Conservation (phyloP, 2,329 filamentous ascomycete species). For the Pyrenophora seminiperda region DNA sequence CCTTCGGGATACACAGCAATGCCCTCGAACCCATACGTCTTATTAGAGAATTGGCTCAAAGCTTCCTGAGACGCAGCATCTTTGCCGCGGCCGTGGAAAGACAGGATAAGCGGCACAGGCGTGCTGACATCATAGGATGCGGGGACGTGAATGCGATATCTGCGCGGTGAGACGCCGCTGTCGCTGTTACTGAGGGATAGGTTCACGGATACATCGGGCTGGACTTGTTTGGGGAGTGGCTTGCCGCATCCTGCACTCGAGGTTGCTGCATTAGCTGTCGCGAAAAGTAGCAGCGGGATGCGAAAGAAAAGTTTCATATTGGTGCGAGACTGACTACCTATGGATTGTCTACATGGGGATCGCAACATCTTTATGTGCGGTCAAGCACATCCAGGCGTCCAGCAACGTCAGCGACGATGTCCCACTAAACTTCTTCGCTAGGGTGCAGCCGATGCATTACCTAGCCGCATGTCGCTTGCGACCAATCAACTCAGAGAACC, state of each 20-base stretch:
- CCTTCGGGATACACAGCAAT: slow-evolving; percentile 55
- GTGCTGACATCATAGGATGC: slow-evolving; percentile 46
- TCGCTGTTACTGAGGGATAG: slow-evolving; percentile 34
- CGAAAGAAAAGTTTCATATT: background rate
- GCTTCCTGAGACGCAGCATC: slow-evolving; percentile 47
- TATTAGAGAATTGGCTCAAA: slow-evolving; percentile 55
- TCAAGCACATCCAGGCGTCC: no score
- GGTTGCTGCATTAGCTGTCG: background rate
- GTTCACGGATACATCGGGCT: slow-evolving; percentile 30
- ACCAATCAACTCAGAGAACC: no score
- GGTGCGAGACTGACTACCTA: no score
- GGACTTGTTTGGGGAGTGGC: slow-evolving; percentile 25
- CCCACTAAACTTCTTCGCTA: no score
- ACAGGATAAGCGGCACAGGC: slow-evolving; percentile 53
- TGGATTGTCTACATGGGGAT: no score
- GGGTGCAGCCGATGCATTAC: no score
- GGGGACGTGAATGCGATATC: slow-evolving; percentile 49
- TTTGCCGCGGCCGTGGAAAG: slow-evolving; percentile 54
- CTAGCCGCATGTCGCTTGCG: no score
- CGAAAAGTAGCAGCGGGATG: background rate
- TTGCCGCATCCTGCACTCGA: slow-evolving; percentile 19
- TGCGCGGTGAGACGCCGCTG: slow-evolving; percentile 38
- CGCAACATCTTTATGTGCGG: no score
- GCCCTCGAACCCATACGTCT: slow-evolving; percentile 51
- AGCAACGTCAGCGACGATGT: no score